Conservation (phyloP, 2,329 filamentous ascomycete genomes). For the Emergomyces pasteurianus region DNA sequence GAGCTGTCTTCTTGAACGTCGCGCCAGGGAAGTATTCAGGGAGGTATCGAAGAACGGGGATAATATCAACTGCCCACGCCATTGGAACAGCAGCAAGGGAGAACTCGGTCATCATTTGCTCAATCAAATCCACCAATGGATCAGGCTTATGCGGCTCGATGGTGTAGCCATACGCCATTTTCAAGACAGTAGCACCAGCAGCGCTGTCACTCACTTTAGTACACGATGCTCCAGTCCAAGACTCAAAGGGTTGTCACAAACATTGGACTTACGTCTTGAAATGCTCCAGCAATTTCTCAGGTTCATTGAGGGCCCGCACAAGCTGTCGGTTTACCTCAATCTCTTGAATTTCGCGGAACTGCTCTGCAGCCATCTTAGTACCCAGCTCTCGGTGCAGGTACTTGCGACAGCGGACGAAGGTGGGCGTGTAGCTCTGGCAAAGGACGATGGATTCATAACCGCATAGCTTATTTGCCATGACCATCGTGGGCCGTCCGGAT, state of each 20-base stretch:
- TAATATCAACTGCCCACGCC: constrained; percentile 35
- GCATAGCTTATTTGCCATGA: constrained; percentile 18
- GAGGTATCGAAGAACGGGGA: constrained; percentile 32
- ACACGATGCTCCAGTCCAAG: constrained; percentile 2
- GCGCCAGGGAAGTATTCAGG: constrained; percentile 37
- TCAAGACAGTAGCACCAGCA: constrained; percentile 32
- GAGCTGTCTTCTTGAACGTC: constrained; percentile 33
- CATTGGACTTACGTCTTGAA: constrained; percentile 11
- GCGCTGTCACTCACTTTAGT: constrained; percentile 16
- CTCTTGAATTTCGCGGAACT: constrained; percentile 13
- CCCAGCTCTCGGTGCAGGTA: constrained; percentile 19
- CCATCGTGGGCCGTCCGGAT: constrained; percentile 19
- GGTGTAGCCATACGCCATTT: constrained; percentile 37
- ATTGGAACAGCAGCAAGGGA: constrained; percentile 30
- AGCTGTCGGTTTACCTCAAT: constrained; percentile 11
- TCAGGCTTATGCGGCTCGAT: constrained; percentile 29
- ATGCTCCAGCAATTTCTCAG: constrained; percentile 11
- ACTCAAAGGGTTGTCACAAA: neutral
- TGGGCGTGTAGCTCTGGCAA: constrained; percentile 14
- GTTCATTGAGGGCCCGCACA: constrained; percentile 9
- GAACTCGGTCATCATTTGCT: constrained; percentile 31
- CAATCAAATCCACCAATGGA: constrained; percentile 33
- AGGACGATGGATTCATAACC: constrained; percentile 16
- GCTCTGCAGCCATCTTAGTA: constrained; percentile 13
- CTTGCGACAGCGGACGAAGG: constrained; percentile 17